Base-by-base conservation (phyloP, 306 rosid species). In the Datisca glomerata region DNA sequence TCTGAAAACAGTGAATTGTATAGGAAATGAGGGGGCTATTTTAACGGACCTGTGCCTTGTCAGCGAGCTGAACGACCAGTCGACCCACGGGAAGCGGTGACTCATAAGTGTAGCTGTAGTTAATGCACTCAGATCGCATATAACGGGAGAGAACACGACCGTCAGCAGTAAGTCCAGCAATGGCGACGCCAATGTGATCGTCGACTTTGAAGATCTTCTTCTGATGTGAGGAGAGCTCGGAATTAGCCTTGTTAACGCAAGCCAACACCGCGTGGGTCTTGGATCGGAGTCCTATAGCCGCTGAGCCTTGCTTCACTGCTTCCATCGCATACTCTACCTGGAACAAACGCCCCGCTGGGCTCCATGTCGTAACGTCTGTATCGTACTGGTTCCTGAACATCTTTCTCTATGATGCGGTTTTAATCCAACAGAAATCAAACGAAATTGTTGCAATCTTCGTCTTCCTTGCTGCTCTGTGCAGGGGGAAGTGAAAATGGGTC, bases 161-260 rank as follows among this genome's bases (percentile, higher is more conserved):
- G 40, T 85, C 89, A 41, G 93, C 93, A 12, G 96, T 80, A 41
- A 85, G 80, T 0, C 93, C 96, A 3, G 96, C 89, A 43, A 85
- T 85, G 60, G 93, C 96, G 20, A 80, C 89, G 27, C 96, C 96
- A 80, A 85, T 80, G 54, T 85, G 89, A 57, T 85, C 84, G 18
- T 80, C 96, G n/a, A 85, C 93, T 78, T 85, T 80, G 62, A 85
- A 85, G 59, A 85, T 85, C 96, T 85, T 85, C 87, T 80, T 85
- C 93, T 85, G 85, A 49, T 85, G 85, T 13, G 93, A 80, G 0
- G 96, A 80, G 3, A 85, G 82, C 66, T 85, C 89, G 17, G 93
- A 77, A 41, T 85, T 80, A 4, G 85, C 57, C 68, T 85, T 85
- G 85, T 85, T 80, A 3, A 85, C 89, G 34, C 93, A 78, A 0